Conservation (phyloP, 208 protist genomes). For the Phytomonas serpens region DNA sequence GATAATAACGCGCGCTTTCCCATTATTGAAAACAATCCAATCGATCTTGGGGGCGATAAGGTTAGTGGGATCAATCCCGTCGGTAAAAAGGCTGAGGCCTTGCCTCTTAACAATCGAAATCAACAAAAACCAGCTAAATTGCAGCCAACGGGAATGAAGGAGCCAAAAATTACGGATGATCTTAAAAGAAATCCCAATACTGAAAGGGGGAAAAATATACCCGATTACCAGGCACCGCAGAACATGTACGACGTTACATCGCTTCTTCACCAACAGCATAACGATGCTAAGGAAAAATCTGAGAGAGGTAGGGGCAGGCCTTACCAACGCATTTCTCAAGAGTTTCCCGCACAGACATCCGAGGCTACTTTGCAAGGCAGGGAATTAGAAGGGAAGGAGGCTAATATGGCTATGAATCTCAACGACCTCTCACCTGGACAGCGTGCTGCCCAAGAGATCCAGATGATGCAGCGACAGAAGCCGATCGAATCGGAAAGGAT, state of each 20-base stretch:
- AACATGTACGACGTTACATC: background rate
- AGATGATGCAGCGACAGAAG: background rate
- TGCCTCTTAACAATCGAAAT: background rate
- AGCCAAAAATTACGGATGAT: background rate
- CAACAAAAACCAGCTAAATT: background rate
- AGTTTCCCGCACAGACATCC: background rate
- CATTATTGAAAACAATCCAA: background rate
- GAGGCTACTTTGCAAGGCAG: background rate
- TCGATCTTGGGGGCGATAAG: background rate
- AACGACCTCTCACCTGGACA: conserved; percentile 8
- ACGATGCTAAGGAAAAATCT: background rate
- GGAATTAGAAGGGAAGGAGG: background rate
- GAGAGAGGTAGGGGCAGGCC: background rate
- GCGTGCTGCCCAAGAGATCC: conserved; percentile 6
- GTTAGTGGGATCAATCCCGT: background rate
- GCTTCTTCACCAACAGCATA: background rate
- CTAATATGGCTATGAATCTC: background rate
- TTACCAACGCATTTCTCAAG: background rate
- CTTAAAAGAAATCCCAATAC: background rate
- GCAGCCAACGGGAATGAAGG: background rate
- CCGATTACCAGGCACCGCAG: background rate
- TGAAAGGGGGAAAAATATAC: background rate
- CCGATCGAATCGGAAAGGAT: background rate
- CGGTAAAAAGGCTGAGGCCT: background rate
- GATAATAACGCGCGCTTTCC: background rate